Conservation (phyloP, 2,329 filamentous ascomycete genomes). For the Plenodomus lindquistii region DNA sequence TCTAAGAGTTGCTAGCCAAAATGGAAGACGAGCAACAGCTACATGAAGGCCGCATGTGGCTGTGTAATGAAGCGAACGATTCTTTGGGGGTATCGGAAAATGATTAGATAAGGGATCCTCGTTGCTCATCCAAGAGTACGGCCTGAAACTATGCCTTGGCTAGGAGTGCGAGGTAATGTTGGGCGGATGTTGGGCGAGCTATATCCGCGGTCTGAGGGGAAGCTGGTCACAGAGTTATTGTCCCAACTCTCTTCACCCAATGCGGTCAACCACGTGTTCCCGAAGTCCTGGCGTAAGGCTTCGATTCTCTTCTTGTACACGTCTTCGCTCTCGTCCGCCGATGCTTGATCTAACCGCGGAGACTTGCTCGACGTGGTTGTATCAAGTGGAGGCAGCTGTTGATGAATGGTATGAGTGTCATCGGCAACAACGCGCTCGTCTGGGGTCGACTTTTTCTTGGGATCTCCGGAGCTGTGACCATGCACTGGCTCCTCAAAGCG, state of each 20-base stretch:
- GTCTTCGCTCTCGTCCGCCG: constrained; percentile 73
- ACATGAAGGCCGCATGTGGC: constrained; percentile 3
- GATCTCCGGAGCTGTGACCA: constrained; percentile 33
- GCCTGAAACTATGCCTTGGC: constrained; percentile 46
- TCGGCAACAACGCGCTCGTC: constrained; percentile 27
- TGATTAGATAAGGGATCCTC: constrained; percentile 20
- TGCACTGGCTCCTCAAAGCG: constrained; percentile 32
- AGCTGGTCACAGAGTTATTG: constrained; percentile 32
- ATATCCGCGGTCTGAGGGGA: constrained; percentile 37
- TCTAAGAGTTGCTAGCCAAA: constrained; percentile 12
- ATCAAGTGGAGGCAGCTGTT: constrained; percentile 38
- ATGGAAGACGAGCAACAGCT: constrained; percentile 7
- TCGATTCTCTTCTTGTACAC: constrained; percentile 88
- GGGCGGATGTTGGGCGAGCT: constrained; percentile 39
- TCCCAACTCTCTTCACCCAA: constrained; percentile 75
- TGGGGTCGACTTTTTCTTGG: constrained; percentile 28
- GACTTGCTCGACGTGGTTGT: constrained; percentile 29
- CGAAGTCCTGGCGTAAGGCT: constrained; percentile 80
- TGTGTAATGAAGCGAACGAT: constrained; percentile 18
- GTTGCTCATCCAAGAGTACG: constrained; percentile 42
- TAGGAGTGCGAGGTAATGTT: constrained; percentile 37
- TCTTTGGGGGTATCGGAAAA: constrained; percentile 45
- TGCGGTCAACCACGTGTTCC: constrained; percentile 83
- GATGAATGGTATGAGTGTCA: constrained; percentile 26
- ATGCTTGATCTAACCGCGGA: constrained; percentile 28